These are phyloP conservation scores for Phytophthora sansomeana DNA, from an alignment of 352 stramenopile genomes.

Conservation along the genomic window DNA sequence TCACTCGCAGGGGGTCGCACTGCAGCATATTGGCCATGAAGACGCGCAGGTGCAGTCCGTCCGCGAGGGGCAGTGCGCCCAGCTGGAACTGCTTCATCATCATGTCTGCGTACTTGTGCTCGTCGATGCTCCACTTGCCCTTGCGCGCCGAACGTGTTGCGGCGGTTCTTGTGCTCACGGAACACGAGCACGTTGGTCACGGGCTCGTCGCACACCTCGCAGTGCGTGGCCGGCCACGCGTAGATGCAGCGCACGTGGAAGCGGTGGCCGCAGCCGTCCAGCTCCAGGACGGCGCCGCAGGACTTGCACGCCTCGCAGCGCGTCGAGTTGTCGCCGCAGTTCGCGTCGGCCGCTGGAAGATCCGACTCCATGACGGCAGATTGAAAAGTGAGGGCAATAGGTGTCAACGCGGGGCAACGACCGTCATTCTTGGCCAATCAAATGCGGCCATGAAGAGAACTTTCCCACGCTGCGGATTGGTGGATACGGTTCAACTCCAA, in stretches of 20 bases:
- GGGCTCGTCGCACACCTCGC: slow-evolving; percentile 63
- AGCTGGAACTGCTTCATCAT: slow-evolving; percentile 88
- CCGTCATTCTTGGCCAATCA: slow-evolving; percentile 18
- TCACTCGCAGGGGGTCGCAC: slow-evolving; percentile 84
- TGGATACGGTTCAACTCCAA: not conserved
- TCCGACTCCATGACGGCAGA: slow-evolving; percentile 20
- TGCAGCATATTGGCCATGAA: slow-evolving; percentile 82
- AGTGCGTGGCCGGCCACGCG: slow-evolving; percentile 68
- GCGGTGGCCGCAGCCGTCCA: slow-evolving; percentile 73
- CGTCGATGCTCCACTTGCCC: slow-evolving; percentile 79
- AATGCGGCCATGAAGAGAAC: not conserved
- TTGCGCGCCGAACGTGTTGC: slow-evolving; percentile 66
- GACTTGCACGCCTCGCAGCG: slow-evolving; percentile 79
- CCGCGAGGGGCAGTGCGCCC: slow-evolving; percentile 66
- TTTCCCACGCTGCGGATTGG: slow-evolving; percentile 1
- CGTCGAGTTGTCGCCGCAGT: slow-evolving; percentile 50
- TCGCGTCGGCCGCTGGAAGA: not conserved
- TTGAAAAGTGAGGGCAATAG: slow-evolving; percentile 19
- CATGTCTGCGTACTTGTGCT: slow-evolving; percentile 84
- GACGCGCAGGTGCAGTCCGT: slow-evolving; percentile 74
- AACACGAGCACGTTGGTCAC: slow-evolving; percentile 60
- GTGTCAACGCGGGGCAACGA: not conserved
- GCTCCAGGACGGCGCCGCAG: slow-evolving; percentile 70
- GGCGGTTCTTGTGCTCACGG: slow-evolving; percentile 46
- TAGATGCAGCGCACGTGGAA: slow-evolving; percentile 85